These are phyloP conservation scores for Parsonsia alboflavescens DNA, from an alignment of 257 asterid species.

Conservation along the genomic window DNA sequence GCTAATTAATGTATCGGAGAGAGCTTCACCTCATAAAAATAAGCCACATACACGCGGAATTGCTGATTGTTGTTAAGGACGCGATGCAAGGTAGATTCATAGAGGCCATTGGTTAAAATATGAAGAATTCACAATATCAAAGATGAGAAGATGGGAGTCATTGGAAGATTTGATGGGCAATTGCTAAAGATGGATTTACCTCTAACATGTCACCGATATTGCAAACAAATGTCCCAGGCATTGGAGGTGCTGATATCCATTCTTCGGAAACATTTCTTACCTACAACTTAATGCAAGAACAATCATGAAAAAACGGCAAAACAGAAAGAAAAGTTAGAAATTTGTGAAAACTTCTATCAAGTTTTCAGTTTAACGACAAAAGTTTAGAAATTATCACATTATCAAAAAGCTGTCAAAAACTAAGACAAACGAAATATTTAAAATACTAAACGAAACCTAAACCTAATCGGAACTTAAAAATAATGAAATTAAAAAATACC, in stretches of 20 bases:
- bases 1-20: background rate
- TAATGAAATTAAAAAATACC: no score
- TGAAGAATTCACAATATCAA: conserved; percentile 22
- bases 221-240: conserved; percentile 88
- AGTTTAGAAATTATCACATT: no score
- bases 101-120: conserved; percentile 73
- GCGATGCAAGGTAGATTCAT: conserved; percentile 82
- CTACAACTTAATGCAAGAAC: no score
- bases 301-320: no score
- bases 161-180: background rate
- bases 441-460: no score
- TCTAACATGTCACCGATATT: conserved; percentile 89
- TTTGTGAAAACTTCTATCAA: no score
- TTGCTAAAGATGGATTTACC: conserved; percentile 29
- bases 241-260: conserved; percentile 71
- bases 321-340: no score
- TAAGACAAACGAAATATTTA: no score
- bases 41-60: conserved; percentile 80
- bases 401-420: no score
- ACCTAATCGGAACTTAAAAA: no score
- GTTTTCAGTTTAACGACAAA: no score
- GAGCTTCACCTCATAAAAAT: conserved; percentile 67
- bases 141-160: background rate
- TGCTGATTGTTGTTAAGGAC: conserved; percentile 57
- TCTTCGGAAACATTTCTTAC: conserved; percentile 67